Conservation (phyloP, 2,329 filamentous ascomycete species). For the Fusarium torreyae region DNA sequence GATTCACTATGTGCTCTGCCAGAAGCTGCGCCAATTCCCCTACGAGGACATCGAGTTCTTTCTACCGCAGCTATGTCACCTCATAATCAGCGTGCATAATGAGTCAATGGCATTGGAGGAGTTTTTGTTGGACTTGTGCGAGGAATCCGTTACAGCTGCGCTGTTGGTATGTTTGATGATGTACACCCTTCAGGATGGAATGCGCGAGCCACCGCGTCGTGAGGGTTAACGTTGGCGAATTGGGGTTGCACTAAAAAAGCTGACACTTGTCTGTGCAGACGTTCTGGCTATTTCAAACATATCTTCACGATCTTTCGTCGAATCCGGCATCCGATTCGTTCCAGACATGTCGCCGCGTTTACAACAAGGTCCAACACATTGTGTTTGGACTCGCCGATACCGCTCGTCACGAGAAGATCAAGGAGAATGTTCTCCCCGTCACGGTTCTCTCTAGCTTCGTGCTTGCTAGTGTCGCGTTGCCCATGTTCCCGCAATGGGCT, state of each 20-base stretch:
- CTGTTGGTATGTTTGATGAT: constrained; percentile 74
- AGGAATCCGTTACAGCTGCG: constrained; percentile 88
- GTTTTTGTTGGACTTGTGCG: constrained; percentile 87
- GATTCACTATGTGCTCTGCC: constrained; percentile 90
- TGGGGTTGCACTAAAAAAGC: constrained; percentile 11
- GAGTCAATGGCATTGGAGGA: constrained; percentile 93
- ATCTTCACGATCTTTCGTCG: constrained; percentile 83
- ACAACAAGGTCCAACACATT: constrained; percentile 91
- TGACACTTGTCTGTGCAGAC: constrained; percentile 68
- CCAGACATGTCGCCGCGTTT: constrained; percentile 85
- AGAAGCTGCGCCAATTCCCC: constrained; percentile 88
- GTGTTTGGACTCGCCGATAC: constrained; percentile 84
- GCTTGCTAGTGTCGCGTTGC: constrained; percentile 81
- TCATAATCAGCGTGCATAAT: constrained; percentile 89
- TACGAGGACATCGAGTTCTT: constrained; percentile 96
- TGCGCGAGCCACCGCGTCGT: constrained; percentile 22
- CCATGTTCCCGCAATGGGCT: constrained; percentile 82
- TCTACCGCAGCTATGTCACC: constrained; percentile 88
- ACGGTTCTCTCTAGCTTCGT: constrained; percentile 86
- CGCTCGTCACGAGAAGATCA: constrained; percentile 80
- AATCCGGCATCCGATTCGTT: constrained; percentile 84
- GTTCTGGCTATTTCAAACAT: constrained; percentile 92
- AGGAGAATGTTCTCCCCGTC: constrained; percentile 85
- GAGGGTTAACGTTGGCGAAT: constrained; percentile 8
- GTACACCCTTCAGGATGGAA: constrained; percentile 20